Percentiles rank a stretch among this genome's conserved stretches.
Evolutionary conservation across 176 grass and related monocot species (phyloP).

Genomic region (Oropetium thomaeum): DNA sequence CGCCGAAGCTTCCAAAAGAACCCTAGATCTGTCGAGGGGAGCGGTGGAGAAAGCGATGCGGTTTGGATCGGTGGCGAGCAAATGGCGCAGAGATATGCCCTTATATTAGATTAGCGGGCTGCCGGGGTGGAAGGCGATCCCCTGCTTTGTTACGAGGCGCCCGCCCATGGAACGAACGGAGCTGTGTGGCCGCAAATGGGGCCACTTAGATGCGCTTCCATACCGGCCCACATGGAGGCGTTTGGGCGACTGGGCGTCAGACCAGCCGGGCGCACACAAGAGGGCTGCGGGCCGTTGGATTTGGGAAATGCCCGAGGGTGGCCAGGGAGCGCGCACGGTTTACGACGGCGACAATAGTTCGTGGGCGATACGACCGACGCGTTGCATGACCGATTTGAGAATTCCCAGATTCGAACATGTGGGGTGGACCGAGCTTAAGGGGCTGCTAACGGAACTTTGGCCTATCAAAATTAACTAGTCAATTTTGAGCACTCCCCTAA

Average conservation of each 20-base stretch:
- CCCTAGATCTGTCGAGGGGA: neutral
- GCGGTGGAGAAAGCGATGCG: neutral
- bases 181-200: neutral
- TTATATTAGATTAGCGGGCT: no score
- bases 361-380: neutral
- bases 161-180: neutral
- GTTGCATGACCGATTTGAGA: neutral
- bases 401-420: neutral
- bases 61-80: neutral
- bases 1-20: neutral
- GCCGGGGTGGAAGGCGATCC: neutral
- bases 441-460: no score
- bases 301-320: neutral
- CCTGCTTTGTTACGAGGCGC: neutral
- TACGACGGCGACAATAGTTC: neutral
- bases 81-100: no score
- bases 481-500: no score
- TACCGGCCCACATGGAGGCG: neutral
- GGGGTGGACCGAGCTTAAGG: no score
- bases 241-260: neutral
- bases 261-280: neutral
- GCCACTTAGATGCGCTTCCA: accelerated
- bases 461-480: no score
- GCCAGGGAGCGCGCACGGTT: neutral
- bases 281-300: slow-evolving; percentile 2